Evolutionary conservation across 164 flowering plant species (phyloP), one percentile per base, ranked within the genome.

Genomic region (Umbellularia californica): DNA sequence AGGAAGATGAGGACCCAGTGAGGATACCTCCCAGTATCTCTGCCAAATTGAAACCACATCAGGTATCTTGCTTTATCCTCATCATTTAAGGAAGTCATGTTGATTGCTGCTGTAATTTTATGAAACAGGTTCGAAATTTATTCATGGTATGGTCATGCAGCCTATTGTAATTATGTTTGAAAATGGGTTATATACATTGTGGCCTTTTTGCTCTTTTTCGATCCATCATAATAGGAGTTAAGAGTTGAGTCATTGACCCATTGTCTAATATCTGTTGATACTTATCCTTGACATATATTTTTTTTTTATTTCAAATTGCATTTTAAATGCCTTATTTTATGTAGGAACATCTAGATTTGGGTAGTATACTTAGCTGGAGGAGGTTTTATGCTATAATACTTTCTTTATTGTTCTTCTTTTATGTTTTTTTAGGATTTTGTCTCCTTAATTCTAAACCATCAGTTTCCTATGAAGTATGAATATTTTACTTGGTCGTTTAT

Each of bases 11-110:
- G 83, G 97, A 85, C 50, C 88, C 92, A 74, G 97, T 96, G 70
- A 90, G 95, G 79, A 85, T 94, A 79, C 94, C 97, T 67, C 83
- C 97, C 6, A 92, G 98, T 83, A 88, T 96, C 74, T 96, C 98
- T 1, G 79, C 84, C n/a, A 92, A 91, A 82, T 73, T 96, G 81
- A 96, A 96, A 81, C 83, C 82, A 50, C 99, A 96, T 84, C 98
- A 96, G 98, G 99, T 93, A 76, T 64, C 11, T 52, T 17, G 3
- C n/a, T 67, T 70, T 1, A 2, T 47, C 55, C 10, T 63, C 41
- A 23, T 3, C 17, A 19, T 47, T 47, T 14, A 20, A 23, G 24
- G 11, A 27, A 41, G 35, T 65, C 28, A 30, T 71, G 65, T 23
- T 71, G 50, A 55, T 74, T 28, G 51, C 23, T 28, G 24, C 52